phyloP scores from a whole-genome alignment of 768 basidiomycete genomes.

The Gymnopilus junonius region DNA sequence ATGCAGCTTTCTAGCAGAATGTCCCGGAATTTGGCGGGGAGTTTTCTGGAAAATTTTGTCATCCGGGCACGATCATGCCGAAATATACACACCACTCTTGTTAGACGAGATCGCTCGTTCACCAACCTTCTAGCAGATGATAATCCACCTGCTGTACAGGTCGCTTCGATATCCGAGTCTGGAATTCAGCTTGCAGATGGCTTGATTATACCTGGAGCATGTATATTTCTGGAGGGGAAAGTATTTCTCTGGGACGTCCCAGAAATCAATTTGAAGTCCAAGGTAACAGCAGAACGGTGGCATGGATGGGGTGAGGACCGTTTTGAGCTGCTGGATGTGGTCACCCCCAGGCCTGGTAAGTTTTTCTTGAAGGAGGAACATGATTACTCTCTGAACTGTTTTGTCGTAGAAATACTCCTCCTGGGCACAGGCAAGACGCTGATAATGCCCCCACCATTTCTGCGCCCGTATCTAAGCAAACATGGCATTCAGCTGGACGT shows the following conservation, averaged over 20 bases:
- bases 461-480: slow-evolving; percentile 70
- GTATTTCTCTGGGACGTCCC: slow-evolving; percentile 93
- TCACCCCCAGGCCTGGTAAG: slow-evolving; percentile 87
- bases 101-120: slow-evolving; percentile 42
- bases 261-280: slow-evolving; percentile 18
- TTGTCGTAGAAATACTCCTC: slow-evolving; percentile 76
- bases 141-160: slow-evolving; percentile 70
- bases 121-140: slow-evolving; percentile 79
- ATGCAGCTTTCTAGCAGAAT: neutral
- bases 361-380: slow-evolving; percentile 2
- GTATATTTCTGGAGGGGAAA: slow-evolving; percentile 84
- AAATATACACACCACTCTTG: slow-evolving; percentile 21
- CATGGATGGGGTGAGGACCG: slow-evolving; percentile 72
- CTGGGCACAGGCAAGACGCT: slow-evolving; percentile 84
- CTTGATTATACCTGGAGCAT: slow-evolving; percentile 74
- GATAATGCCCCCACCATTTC: slow-evolving; percentile 66
- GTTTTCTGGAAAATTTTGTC: neutral
- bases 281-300: slow-evolving; percentile 46
- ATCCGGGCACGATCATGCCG: slow-evolving; percentile 2
- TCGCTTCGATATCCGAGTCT: slow-evolving; percentile 61
- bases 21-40: neutral
- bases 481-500: slow-evolving; percentile 89
- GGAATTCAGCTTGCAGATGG: slow-evolving; percentile 82
- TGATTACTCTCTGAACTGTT: neutral
- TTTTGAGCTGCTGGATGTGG: slow-evolving; percentile 81